Conservation (phyloP, 208 protist species). For the Crithidia expoeki region DNA sequence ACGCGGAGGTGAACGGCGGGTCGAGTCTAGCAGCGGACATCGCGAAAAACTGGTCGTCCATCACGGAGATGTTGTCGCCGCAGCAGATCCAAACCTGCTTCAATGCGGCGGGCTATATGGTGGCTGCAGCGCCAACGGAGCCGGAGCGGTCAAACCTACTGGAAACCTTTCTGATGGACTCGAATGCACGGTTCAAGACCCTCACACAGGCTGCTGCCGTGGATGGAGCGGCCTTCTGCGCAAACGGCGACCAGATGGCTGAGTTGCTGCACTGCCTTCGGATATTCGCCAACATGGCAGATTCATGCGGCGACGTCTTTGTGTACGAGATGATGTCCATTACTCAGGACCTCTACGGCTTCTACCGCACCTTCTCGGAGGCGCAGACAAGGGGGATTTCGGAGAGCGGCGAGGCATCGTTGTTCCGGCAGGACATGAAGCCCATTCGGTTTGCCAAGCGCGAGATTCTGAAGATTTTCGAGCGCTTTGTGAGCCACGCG, state of each 20-base stretch:
- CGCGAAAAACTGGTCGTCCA: constrained; percentile 78
- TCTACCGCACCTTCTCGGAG: constrained; percentile 94
- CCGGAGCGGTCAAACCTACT: constrained; percentile 58
- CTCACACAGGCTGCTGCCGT: constrained; percentile 61
- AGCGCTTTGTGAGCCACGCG: constrained; percentile 92
- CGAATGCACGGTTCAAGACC: constrained; percentile 85
- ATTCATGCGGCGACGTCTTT: constrained; percentile 90
- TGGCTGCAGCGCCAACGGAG: constrained; percentile 60
- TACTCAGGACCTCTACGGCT: constrained; percentile 95
- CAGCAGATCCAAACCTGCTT: constrained; percentile 97
- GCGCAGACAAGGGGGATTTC: constrained; percentile 36
- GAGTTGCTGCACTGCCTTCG: constrained; percentile 94
- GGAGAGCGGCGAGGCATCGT: constrained; percentile 34
- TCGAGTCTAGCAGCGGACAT: constrained; percentile 94
- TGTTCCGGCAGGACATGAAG: constrained; percentile 48
- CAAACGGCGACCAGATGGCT: constrained; percentile 59
- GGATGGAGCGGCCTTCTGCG: constrained; percentile 59
- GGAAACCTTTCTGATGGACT: constrained; percentile 86
- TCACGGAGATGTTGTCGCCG: constrained; percentile 93
- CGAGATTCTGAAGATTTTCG: constrained; percentile 95
- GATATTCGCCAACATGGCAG: constrained; percentile 93
- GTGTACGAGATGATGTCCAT: constrained; percentile 93
- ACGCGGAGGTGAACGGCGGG: constrained; percentile 44
- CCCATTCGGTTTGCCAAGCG: constrained; percentile 95
- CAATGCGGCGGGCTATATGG: constrained; percentile 96